Conservation (phyloP, 2,329 filamentous ascomycete species). For the Phaeosphaeria sp. region DNA sequence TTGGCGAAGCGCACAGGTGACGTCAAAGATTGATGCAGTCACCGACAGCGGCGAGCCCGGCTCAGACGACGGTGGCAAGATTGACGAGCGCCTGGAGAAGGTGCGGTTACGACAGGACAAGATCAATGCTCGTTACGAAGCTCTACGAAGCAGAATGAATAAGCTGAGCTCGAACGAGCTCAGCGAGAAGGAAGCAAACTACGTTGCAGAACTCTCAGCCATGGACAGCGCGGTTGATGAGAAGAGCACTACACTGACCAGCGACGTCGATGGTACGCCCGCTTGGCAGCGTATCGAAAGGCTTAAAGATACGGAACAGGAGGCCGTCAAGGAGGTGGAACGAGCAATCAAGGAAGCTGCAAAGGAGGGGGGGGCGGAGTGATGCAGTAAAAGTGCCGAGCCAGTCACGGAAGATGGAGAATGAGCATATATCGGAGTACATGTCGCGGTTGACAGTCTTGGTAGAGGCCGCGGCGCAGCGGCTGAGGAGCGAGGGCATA, state of each 20-base stretch:
- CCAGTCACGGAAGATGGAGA: constrained; percentile 42
- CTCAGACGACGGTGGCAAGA: constrained; percentile 59
- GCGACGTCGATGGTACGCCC: constrained; percentile 40
- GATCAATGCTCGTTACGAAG: constrained; percentile 66
- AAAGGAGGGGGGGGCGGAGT: constrained; percentile 14
- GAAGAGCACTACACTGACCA: constrained; percentile 33
- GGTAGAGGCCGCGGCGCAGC: constrained; percentile 40
- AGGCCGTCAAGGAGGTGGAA: constrained; percentile 49
- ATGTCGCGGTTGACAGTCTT: constrained; percentile 41
- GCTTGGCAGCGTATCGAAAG: constrained; percentile 65
- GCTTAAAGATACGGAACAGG: constrained; percentile 60
- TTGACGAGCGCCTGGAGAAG: constrained; percentile 64
- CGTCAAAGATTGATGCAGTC: constrained; percentile 70
- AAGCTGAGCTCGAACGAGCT: constrained; percentile 61
- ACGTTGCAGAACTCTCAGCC: constrained; percentile 62
- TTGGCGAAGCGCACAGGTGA: constrained; percentile 68
- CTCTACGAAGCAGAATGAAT: constrained; percentile 58
- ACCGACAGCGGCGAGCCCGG: constrained; percentile 61
- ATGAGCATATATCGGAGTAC: constrained; percentile 41
- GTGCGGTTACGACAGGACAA: constrained; percentile 64
- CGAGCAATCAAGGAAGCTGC: constrained; percentile 20
- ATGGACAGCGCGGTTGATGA: constrained; percentile 50
- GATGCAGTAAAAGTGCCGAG: constrained; percentile 37
- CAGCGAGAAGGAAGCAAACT: constrained; percentile 67
- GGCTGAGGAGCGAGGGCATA: constrained; percentile 37